Percentiles rank a stretch among this genome's conserved stretches.
Evolutionary conservation across 768 basidiomycete species (phyloP).

Genomic region (Suillus luteus): DNA sequence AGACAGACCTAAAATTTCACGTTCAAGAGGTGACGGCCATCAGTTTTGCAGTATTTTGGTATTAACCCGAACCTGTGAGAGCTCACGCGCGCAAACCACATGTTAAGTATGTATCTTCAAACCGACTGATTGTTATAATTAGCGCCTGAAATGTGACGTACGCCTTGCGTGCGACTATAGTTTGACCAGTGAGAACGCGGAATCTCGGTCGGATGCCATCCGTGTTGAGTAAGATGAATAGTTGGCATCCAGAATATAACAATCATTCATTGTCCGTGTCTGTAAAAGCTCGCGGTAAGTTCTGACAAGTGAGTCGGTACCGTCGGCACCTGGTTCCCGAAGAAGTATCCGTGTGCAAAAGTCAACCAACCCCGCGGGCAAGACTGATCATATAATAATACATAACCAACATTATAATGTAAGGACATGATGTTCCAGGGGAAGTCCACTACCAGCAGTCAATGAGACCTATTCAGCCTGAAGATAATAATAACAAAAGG

Average conservation of each 20-base stretch:
- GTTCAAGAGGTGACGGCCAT: not conserved
- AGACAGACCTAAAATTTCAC: not conserved
- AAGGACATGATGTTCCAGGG: not conserved
- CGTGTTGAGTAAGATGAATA: not conserved
- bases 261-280: not conserved
- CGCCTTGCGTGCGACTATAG: not conserved
- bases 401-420: not conserved
- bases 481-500: not conserved
- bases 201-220: not conserved
- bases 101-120: not conserved
- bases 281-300: not conserved
- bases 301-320: not conserved
- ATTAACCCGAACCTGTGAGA: not conserved
- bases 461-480: not conserved
- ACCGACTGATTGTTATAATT: conserved; percentile 3
- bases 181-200: not conserved
- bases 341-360: not conserved
- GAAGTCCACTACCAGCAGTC: not conserved
- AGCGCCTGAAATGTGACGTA: conserved; percentile 1
- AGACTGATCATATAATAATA: not conserved
- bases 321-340: not conserved
- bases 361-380: not conserved
- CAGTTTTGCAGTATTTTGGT: not conserved
- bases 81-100: not conserved
- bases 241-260: not conserved